Evolutionary conservation across 441 rosid species (phyloP).

Genomic region (Melianthus villosus): DNA sequence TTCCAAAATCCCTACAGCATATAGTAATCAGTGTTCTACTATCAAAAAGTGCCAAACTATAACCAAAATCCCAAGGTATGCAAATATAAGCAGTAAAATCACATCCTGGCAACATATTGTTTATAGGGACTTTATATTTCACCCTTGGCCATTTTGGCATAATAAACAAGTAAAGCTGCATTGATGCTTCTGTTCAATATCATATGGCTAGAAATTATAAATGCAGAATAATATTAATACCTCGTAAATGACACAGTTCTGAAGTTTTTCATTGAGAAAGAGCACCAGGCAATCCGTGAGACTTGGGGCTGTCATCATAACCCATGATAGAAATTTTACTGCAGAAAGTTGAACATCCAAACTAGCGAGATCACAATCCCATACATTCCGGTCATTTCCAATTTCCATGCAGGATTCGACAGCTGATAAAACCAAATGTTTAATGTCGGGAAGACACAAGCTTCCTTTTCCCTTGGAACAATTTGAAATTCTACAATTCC

Average conservation of each 20-base stretch:
- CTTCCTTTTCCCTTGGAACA: conserved; percentile 10
- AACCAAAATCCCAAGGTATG: no score
- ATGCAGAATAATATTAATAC: conserved; percentile 15
- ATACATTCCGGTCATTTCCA: conserved; percentile 27
- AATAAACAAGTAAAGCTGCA: no score
- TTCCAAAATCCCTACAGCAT: no score
- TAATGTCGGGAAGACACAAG: conserved; percentile 43
- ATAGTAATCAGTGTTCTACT: no score
- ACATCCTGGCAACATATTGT: no score
- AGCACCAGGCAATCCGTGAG: conserved; percentile 44
- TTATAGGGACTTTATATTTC: no score
- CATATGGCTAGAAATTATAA: no score
- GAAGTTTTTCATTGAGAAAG: conserved; percentile 41
- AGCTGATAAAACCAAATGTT: conserved; percentile 45
- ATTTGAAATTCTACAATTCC: conserved; percentile 26
- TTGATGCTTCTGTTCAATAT: no score
- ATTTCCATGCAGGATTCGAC: conserved; percentile 39
- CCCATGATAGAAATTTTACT: conserved; percentile 59
- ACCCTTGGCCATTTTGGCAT: no score
- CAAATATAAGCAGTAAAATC: no score
- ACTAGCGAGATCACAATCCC: conserved; percentile 34
- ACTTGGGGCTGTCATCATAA: conserved; percentile 31
- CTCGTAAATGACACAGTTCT: conserved; percentile 19
- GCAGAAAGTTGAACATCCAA: conserved; percentile 44
- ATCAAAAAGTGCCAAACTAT: no score